These are phyloP conservation scores for Fulvia fulva DNA, from an alignment of 2,329 filamentous ascomycete genomes.

Conservation along the genomic window DNA sequence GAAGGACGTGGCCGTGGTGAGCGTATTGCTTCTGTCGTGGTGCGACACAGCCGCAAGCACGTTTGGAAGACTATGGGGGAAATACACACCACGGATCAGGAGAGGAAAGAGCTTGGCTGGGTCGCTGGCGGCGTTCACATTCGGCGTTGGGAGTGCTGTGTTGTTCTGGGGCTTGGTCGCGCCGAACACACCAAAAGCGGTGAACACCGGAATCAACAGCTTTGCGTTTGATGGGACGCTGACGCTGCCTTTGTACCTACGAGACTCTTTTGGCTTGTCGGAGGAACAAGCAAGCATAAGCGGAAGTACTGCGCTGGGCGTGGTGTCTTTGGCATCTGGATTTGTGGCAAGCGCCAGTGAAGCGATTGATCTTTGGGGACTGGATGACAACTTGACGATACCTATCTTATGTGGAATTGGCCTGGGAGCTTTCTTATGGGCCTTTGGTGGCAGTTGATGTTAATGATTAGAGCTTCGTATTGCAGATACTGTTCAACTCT, in stretches of 20 bases:
- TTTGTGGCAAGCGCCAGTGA: slow-evolving; percentile 84
- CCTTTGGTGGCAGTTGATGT: slow-evolving; percentile 55
- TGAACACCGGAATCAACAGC: slow-evolving; percentile 46
- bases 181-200: slow-evolving; percentile 44
- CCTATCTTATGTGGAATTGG: slow-evolving; percentile 84
- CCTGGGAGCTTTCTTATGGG: slow-evolving; percentile 84
- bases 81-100: slow-evolving; percentile 80
- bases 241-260: slow-evolving; percentile 60
- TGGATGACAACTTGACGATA: slow-evolving; percentile 98
- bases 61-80: slow-evolving; percentile 83
- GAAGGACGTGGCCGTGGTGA: slow-evolving; percentile 88
- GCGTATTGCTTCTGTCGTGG: slow-evolving; percentile 88
- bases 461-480: background rate
- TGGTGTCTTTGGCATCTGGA: slow-evolving; percentile 85
- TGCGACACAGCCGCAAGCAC: slow-evolving; percentile 97
- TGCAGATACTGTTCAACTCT: background rate
- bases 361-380: slow-evolving; percentile 83
- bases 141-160: slow-evolving; percentile 76
- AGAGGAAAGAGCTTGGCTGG: slow-evolving; percentile 89
- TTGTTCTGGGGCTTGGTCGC: slow-evolving; percentile 87
- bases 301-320: slow-evolving; percentile 68
- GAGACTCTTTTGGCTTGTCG: slow-evolving; percentile 59
- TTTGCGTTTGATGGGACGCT: slow-evolving; percentile 81
- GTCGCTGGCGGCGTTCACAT: slow-evolving; percentile 74
- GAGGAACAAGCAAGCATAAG: slow-evolving; percentile 58